Percentiles rank a stretch among this genome's conserved stretches.
Evolutionary conservation across 192 early-diverging fungal species (phyloP).

Genomic region (Backusella westeae): DNA sequence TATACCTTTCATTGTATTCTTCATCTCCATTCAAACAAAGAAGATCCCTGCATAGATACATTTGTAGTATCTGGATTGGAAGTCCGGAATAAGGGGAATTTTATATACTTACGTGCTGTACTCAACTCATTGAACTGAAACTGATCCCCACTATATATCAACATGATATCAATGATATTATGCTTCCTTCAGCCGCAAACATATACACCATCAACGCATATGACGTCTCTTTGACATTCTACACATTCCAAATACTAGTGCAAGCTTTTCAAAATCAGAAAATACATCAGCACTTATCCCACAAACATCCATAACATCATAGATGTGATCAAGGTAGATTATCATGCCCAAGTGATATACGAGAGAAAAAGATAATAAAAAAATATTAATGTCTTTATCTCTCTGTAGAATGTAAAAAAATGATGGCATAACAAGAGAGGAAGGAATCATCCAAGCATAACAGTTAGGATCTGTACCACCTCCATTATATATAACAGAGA

Average conservation of each 20-base stretch:
- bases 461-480: slow-evolving; percentile 1
- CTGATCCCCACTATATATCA: no score
- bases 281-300: background rate
- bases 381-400: slow-evolving; percentile 6
- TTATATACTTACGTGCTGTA: no score
- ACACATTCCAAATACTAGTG: background rate
- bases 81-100: no score
- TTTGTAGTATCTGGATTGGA: no score
- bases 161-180: no score
- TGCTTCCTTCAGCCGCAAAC: no score
- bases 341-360: background rate
- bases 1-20: no score
- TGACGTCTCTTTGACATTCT: no score
- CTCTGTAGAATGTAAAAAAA: slow-evolving; percentile 12
- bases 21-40: no score
- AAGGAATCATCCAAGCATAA: slow-evolving; percentile 4
- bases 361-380: slow-evolving; percentile 8
- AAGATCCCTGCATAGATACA: no score
- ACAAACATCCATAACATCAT: background rate
- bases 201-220: no score
- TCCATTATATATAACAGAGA: background rate
- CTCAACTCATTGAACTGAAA: no score
- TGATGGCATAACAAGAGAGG: slow-evolving; percentile 4
- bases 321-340: slow-evolving; percentile 3
- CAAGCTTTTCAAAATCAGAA: slow-evolving; percentile 9